Evolutionary conservation across 805 yeast species (phyloP).

Genomic region (Limtongia smithiae): DNA sequence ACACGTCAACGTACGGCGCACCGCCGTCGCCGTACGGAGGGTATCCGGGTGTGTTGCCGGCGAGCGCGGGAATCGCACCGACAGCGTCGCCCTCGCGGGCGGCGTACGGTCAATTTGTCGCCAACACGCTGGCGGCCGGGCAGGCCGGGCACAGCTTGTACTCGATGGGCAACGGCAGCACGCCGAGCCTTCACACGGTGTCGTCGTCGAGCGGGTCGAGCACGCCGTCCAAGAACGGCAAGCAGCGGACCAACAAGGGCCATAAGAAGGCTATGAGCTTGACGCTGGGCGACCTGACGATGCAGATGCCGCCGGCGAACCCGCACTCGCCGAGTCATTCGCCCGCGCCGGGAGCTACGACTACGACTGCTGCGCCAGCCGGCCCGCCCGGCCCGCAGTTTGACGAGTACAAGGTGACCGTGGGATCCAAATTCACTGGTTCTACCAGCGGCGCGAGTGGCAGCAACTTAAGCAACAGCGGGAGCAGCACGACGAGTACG

Average conservation of each 20-base stretch:
- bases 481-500: background rate
- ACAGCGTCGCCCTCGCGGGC: background rate
- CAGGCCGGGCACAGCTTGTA: background rate
- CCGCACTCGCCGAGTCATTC: background rate
- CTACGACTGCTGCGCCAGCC: background rate
- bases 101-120: background rate
- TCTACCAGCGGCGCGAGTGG: background rate
- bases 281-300: background rate
- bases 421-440: constrained; percentile 3
- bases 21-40: background rate
- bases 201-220: background rate
- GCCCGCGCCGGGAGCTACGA: background rate
- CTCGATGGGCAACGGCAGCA: constrained; percentile 3
- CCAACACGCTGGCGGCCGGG: too few species aligned
- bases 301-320: background rate
- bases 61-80: background rate
- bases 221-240: background rate
- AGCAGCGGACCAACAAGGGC: background rate
- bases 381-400: constrained; percentile 4
- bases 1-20: background rate
- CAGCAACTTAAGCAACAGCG: background rate
- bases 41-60: constrained; percentile 10
- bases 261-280: constrained; percentile 1
- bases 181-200: background rate
- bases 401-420: constrained; percentile 21